Percentiles rank a stretch among this genome's conserved stretches.
Evolutionary conservation across 208 protist species (phyloP).

Genomic region (Wallacemonas collosoma): DNA sequence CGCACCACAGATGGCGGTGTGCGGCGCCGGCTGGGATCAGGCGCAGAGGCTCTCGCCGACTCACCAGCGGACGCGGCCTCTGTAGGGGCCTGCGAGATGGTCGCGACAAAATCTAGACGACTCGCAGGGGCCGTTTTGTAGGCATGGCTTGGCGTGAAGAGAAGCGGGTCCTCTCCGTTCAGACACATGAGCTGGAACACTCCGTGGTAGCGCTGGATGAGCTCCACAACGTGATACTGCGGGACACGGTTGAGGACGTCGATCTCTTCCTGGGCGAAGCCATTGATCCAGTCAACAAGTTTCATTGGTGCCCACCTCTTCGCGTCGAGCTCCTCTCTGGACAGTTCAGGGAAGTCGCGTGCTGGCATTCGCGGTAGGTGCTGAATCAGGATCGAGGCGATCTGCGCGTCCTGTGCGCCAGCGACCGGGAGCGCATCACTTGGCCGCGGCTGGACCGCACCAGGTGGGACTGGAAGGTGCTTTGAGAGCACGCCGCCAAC

Average conservation of each 20-base stretch:
- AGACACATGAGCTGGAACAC: conserved; percentile 80
- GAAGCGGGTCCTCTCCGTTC: conserved; percentile 43
- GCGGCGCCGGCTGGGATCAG: not conserved
- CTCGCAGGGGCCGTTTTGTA: not conserved
- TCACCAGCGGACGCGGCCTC: not conserved
- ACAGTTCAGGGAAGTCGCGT: conserved; percentile 1
- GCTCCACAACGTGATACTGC: conserved; percentile 40
- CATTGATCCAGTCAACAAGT: conserved; percentile 74
- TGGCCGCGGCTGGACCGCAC: too few relatives aligned
- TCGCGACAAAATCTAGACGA: conserved; percentile 4
- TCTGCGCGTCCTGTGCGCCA: conserved; percentile 33
- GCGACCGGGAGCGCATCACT: not conserved
- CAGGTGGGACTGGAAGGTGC: conserved; percentile 17
- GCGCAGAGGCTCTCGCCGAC: not conserved
- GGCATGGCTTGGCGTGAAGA: conserved; percentile 26
- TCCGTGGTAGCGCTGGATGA: conserved; percentile 53
- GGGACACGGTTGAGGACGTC: conserved; percentile 57
- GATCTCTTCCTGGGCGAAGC: conserved; percentile 60
- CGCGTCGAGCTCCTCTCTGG: conserved; percentile 23
- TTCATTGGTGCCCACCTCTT: conserved; percentile 45
- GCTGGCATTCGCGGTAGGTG: conserved; percentile 66
- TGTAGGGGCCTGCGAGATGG: not conserved
- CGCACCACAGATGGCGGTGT: not conserved
- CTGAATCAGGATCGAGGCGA: conserved; percentile 65
- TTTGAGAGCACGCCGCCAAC: conserved; percentile 41